A percentile compares a stretch with the other conserved stretches of the same genome.
phyloP scores from a whole-genome alignment of 345 rosid genomes.

The Clausena lansium region DNA sequence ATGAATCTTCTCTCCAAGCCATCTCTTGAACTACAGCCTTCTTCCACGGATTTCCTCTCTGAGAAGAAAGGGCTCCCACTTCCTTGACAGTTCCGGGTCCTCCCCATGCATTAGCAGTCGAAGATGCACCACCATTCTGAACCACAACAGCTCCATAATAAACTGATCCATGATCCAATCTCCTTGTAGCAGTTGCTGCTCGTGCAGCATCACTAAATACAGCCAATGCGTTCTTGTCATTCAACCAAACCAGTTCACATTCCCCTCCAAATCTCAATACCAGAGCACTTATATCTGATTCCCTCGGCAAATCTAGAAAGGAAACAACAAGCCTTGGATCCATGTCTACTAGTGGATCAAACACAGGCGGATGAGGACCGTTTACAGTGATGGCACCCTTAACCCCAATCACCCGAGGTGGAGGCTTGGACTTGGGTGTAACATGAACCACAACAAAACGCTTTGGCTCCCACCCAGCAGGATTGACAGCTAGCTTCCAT shows the following conservation, averaged over 20 bases:
- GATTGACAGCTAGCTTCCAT: constrained; percentile 79
- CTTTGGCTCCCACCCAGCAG: constrained; percentile 96
- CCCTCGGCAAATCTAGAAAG: constrained; percentile 85
- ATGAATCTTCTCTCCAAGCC: constrained; percentile 53
- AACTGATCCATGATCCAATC: constrained; percentile 84
- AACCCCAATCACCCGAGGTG: constrained; percentile 68
- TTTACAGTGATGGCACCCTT: constrained; percentile 51
- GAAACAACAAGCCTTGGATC: constrained; percentile 93
- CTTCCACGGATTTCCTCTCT: constrained; percentile 80
- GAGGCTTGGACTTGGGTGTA: constrained; percentile 75
- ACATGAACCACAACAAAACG: constrained; percentile 76
- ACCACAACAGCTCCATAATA: constrained; percentile 70
- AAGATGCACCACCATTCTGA: constrained; percentile 40
- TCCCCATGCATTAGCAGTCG: constrained; percentile 64
- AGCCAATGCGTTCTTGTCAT: constrained; percentile 90
- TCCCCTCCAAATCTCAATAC: constrained; percentile 96
- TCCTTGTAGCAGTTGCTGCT: constrained; percentile 99
- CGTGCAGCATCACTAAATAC: constrained; percentile 86
- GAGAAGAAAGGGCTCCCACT: constrained; percentile 27
- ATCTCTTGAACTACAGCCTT: constrained; percentile 67
- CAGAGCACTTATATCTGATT: constrained; percentile 74
- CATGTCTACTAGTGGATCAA: constrained; percentile 87
- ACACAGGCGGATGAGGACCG: constrained; percentile 50
- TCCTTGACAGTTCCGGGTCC: constrained; percentile 32
- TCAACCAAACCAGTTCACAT: constrained; percentile 90